phyloP scores from a whole-genome alignment of 306 rosid genomes.

The Glycyrrhiza uralensis region DNA sequence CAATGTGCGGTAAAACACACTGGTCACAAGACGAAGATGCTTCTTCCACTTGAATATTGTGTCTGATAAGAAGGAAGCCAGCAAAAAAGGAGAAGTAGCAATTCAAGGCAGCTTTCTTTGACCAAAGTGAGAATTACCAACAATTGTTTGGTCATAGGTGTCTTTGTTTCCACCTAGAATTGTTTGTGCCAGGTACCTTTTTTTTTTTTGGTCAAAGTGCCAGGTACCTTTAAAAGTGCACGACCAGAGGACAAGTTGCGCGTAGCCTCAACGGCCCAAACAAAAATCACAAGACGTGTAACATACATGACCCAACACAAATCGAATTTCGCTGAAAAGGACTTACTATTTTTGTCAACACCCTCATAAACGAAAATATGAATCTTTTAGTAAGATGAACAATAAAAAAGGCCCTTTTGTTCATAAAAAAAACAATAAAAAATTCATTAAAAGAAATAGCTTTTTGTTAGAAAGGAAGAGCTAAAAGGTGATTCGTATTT shows the following conservation, averaged over 20 bases:
- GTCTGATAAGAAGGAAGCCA: conserved; percentile 8
- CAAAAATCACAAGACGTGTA: conserved; percentile 7
- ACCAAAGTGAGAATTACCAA: background rate
- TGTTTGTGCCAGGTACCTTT: background rate
- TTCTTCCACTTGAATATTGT: conserved; percentile 18
- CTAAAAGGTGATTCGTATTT: no score
- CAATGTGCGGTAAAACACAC: background rate
- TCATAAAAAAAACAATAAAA: no score
- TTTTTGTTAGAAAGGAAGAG: no score
- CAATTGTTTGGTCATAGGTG: background rate
- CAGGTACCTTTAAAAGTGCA: conserved; percentile 2
- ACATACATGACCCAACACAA: background rate
- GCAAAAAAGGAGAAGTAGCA: background rate
- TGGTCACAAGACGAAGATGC: conserved; percentile 9
- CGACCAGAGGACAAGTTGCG: background rate
- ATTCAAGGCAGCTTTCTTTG: background rate
- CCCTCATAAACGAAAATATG: no score
- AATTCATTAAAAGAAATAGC: no score
- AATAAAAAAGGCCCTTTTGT: no score
- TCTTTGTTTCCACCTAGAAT: conserved; percentile 7
- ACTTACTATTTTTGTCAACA: no score
- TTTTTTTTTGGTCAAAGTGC: no score
- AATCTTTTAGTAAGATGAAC: no score
- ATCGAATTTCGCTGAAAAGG: background rate
- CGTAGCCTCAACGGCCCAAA: background rate